These are phyloP conservation scores for Hapsidospora chrysogenum DNA, from an alignment of 495 filamentous ascomycete species.

Conservation along the genomic window DNA sequence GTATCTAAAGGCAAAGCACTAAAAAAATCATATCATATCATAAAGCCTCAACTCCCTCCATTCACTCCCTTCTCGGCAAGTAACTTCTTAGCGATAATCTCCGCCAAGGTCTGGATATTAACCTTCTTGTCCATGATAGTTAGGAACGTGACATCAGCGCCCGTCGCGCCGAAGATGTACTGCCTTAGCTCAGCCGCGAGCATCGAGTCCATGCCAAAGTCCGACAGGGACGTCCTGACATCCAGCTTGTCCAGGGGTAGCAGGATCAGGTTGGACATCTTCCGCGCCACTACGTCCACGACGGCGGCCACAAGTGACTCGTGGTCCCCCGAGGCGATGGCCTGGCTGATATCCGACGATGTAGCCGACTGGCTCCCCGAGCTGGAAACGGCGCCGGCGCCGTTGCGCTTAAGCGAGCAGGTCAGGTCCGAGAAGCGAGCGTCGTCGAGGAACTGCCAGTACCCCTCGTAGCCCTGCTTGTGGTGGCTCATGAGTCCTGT, in stretches of 20 bases:
- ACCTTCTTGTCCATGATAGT: constrained; percentile 6
- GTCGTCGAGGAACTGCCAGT: constrained; percentile 6
- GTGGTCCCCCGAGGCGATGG: constrained; percentile 1
- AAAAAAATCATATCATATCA: no score
- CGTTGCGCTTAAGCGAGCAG: constrained; percentile 10
- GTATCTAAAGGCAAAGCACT: no score
- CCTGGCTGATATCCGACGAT: constrained; percentile 4
- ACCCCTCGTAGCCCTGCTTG: constrained; percentile 11
- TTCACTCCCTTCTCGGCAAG: no score
- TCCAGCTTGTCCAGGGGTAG: constrained; percentile 17
- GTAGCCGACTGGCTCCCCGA: constrained; percentile 7
- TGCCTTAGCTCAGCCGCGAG: constrained; percentile 23
- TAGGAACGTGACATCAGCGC: constrained; percentile 20
- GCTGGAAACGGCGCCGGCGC: constrained; percentile 1
- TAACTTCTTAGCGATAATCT: constrained; percentile 5
- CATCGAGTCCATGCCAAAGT: constrained; percentile 26
- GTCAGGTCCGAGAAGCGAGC: constrained; percentile 7
- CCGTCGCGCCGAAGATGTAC: constrained; percentile 14
- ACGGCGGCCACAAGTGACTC: no score
- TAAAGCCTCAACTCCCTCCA: no score
- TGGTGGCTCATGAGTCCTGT: constrained; percentile 7
- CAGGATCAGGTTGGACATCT: constrained; percentile 19
- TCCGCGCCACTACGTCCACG: constrained; percentile 1
- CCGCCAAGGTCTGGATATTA: constrained; percentile 1
- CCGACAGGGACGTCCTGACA: constrained; percentile 7